A percentile compares a stretch with the other conserved stretches of the same genome.
These are phyloP conservation scores for Carallia brachiata DNA, from an alignment of 345 rosid species.

Conservation along the genomic window DNA sequence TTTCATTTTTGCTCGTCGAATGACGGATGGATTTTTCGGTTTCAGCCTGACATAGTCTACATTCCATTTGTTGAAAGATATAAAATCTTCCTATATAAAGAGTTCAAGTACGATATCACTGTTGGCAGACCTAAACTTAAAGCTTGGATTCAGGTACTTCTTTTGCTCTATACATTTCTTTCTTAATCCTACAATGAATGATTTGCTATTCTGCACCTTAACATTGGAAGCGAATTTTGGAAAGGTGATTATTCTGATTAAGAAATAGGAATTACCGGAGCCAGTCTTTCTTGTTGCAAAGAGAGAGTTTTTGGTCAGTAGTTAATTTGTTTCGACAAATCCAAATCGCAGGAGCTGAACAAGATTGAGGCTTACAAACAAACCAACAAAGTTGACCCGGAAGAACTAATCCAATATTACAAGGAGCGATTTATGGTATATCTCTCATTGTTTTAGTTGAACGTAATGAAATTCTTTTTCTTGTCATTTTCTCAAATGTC, in stretches of 20 bases:
- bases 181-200: not conserved
- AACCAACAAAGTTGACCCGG: conserved; percentile 52
- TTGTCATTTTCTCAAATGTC: too few relatives aligned
- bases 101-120: conserved; percentile 52
- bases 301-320: not conserved
- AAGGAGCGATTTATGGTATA: conserved; percentile 50
- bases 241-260: not conserved
- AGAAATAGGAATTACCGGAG: not conserved
- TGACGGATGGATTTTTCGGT: not conserved
- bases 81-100: conserved; percentile 47
- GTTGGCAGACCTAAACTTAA: conserved; percentile 72
- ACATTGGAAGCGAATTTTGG: not conserved
- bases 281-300: not conserved
- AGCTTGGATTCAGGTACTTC: conserved; percentile 63
- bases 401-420: conserved; percentile 44
- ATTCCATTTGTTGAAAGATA: conserved; percentile 67
- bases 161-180: not conserved
- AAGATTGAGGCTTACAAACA: conserved; percentile 67
- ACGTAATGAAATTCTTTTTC: too few relatives aligned
- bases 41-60: conserved; percentile 74
- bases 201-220: not conserved
- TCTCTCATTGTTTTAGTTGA: too few relatives aligned
- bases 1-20: not conserved
- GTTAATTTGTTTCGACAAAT: not conserved
- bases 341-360: conserved; percentile 56